phyloP scores from a whole-genome alignment of 116 monocot species.

The Posidonia oceanica region DNA sequence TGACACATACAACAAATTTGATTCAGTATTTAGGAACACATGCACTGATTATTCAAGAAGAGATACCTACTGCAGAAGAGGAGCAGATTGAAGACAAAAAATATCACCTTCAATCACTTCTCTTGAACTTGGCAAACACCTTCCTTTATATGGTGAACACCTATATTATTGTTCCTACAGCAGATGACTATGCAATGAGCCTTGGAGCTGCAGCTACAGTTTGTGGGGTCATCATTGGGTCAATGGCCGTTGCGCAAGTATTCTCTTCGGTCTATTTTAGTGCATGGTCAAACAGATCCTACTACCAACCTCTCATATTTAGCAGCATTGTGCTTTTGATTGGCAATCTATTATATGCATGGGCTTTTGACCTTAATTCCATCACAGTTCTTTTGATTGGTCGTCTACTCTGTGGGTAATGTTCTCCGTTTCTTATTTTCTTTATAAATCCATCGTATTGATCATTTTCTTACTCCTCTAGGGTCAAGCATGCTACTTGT shows the following conservation, averaged over 20 bases:
- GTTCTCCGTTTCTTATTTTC: neutral
- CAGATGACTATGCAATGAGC: slow-evolving; percentile 79
- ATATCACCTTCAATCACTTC: slow-evolving; percentile 80
- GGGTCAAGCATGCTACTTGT: too few species aligned
- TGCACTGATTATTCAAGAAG: slow-evolving; percentile 28
- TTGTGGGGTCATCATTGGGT: slow-evolving; percentile 86
- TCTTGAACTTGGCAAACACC: slow-evolving; percentile 79
- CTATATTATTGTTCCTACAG: slow-evolving; percentile 87
- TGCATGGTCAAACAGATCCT: slow-evolving; percentile 89
- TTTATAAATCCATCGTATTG: too few species aligned
- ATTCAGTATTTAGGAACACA: slow-evolving; percentile 23
- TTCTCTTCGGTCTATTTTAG: slow-evolving; percentile 95
- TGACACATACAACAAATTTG: slow-evolving; percentile 25
- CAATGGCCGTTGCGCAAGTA: slow-evolving; percentile 89
- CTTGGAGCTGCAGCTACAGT: slow-evolving; percentile 93
- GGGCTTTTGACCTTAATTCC: slow-evolving; percentile 68
- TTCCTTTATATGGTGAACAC: slow-evolving; percentile 98
- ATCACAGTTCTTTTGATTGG: slow-evolving; percentile 58
- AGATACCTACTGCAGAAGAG: slow-evolving; percentile 26
- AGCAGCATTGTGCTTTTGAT: slow-evolving; percentile 75
- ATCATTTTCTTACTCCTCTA: too few species aligned
- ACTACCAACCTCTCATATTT: slow-evolving; percentile 74
- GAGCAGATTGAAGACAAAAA: slow-evolving; percentile 35
- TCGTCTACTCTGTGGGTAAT: slow-evolving; percentile 81
- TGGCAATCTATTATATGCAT: slow-evolving; percentile 75